Evolutionary conservation across 2,329 filamentous ascomycete genomes (phyloP), one percentile per base, ranked within the genome.

Genomic region (Cryoendolithus antarcticus): DNA sequence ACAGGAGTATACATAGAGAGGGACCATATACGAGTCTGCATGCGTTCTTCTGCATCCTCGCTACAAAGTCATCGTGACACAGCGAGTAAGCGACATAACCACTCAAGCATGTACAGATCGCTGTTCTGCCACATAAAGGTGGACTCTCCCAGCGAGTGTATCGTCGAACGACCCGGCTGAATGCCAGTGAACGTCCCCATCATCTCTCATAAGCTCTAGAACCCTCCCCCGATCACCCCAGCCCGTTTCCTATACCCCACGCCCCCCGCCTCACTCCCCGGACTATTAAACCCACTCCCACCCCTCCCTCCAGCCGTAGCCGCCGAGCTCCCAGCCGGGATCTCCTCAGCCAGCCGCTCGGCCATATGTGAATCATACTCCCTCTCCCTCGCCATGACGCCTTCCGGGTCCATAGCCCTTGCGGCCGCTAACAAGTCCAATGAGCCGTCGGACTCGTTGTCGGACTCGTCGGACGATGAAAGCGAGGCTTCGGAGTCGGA

Each of bases 291-390:
- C 0, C 67, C 67, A 31, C 64, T 67, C 5, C 67, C 66, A 8
- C 66, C 66, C 19, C 19, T 21, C 19, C 19, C 19, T 3, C 63
- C 66, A 3, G 65, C 66, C 0, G 67, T 69, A 2, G 62, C 62
- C 2, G 67, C 67, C 8, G 62, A 66, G 37, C 64, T 67, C 9
- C 67, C 67, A 1, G 66, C 62, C 1, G 64, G 64, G 28, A 70
- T 70, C 9, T 66, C 64, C 29, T 69, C 64, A 1, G 64, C 64
- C 0, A 70, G 52, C 1, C 66, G 60, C 12, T 69, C 66, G 1
- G 66, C 65, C 33, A 68, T 52, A 8, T 61, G 56, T 4, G 62
- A 59, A 32, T 70, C 65, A 39, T 69, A 69, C 38, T 69, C 65
- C 30, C 65, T 56, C 47, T 69, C 67, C 12, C 55, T 57, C 3